Conservation (phyloP, 73 alveolate genomes). For the Blepharisma stoltei region DNA sequence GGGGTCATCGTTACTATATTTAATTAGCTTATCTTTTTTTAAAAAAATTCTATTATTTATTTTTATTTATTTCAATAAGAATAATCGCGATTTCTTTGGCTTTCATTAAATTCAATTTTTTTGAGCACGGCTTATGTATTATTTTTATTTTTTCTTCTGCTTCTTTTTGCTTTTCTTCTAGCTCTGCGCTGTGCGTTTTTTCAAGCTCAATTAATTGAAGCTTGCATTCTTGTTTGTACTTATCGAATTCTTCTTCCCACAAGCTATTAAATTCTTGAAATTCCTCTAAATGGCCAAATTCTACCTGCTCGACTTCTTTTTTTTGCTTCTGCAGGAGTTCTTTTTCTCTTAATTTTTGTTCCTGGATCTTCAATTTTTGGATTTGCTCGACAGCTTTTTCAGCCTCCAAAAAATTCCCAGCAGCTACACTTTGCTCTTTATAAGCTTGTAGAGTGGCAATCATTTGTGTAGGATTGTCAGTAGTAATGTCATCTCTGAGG, state of each 20-base stretch:
- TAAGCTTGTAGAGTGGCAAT: constrained; percentile 11
- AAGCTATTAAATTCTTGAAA: constrained; percentile 12
- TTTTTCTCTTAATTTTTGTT: constrained; percentile 4
- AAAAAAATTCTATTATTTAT: too few relatives aligned
- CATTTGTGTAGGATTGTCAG: constrained; percentile 19
- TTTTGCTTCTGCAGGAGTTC: constrained; percentile 18
- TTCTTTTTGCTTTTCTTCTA: background rate
- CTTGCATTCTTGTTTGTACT: background rate
- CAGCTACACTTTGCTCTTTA: constrained; percentile 17
- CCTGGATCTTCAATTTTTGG: constrained; percentile 17
- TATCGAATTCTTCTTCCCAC: constrained; percentile 15
- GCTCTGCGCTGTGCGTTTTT: background rate
- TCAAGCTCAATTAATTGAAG: background rate
- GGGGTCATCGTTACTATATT: too few relatives aligned
- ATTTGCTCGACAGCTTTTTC: constrained; percentile 18
- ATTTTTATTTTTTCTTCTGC: background rate
- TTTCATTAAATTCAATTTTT: constrained; percentile 16
- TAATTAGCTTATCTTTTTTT: too few relatives aligned
- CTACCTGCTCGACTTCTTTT: constrained; percentile 19
- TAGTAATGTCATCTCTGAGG: too few relatives aligned
- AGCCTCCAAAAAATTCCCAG: constrained; percentile 19
- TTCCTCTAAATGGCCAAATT: constrained; percentile 4
- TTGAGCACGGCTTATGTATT: background rate
- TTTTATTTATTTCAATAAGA: too few relatives aligned
- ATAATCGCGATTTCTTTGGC: background rate